Evolutionary conservation across 2,329 filamentous ascomycete species (phyloP).

Genomic region (Fusarium illudens): DNA sequence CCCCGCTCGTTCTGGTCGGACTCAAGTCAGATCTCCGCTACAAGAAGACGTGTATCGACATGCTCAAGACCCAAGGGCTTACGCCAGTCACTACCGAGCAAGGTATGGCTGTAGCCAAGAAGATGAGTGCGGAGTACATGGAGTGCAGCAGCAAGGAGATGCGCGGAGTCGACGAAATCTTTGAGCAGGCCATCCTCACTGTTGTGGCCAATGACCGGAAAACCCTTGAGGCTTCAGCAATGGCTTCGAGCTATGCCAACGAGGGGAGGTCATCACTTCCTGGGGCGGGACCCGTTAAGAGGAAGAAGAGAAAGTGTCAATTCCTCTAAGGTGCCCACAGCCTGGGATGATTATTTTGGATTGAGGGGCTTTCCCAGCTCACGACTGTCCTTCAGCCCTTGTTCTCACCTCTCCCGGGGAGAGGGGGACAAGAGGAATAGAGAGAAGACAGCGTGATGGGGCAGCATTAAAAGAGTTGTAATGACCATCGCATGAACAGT

Average conservation of each 20-base stretch:
- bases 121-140: slow-evolving; percentile 96
- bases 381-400: slow-evolving; percentile 22
- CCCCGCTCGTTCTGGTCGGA: slow-evolving; percentile 92
- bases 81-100: slow-evolving; percentile 94
- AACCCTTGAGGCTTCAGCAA: slow-evolving; percentile 63
- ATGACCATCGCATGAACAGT: slow-evolving; percentile 52
- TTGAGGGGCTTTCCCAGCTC: slow-evolving; percentile 26
- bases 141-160: slow-evolving; percentile 99
- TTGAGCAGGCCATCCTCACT: slow-evolving; percentile 88
- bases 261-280: slow-evolving; percentile 52
- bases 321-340: slow-evolving; percentile 67
- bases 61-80: slow-evolving; percentile 96
- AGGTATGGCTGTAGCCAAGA: slow-evolving; percentile 84
- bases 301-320: slow-evolving; percentile 86
- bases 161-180: slow-evolving; percentile 95
- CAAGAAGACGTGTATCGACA: slow-evolving; percentile 97
- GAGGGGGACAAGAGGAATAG: slow-evolving; percentile 20
- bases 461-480: slow-evolving; percentile 50
- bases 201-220: slow-evolving; percentile 83
- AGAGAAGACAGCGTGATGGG: slow-evolving; percentile 28
- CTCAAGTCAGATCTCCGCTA: slow-evolving; percentile 96
- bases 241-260: slow-evolving; percentile 49
- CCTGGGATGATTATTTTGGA: slow-evolving; percentile 27
- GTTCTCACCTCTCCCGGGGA: slow-evolving; percentile 27
- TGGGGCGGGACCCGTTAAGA: slow-evolving; percentile 64